Evolutionary conservation across 176 grass and related monocot species (phyloP).

Genomic region (Triticum urartu): DNA sequence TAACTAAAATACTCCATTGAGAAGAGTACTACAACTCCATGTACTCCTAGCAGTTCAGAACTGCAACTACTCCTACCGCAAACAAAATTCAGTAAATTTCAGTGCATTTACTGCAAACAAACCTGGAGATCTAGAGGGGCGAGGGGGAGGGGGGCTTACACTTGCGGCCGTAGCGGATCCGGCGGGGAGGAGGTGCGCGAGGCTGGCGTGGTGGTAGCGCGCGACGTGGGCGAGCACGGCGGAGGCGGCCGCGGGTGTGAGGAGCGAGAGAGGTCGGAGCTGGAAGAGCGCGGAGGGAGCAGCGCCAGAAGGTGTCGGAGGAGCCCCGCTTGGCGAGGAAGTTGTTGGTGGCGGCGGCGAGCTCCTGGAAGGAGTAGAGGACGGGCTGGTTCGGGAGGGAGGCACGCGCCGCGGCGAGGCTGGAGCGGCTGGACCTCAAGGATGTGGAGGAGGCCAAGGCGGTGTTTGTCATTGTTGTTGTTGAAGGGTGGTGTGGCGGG

Average conservation of each 20-base stretch:
- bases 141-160: too few relatives aligned
- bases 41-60: too few relatives aligned
- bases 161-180: too few relatives aligned
- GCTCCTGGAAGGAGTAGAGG: conserved; percentile 65
- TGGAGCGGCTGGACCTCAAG: neutral
- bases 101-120: too few relatives aligned
- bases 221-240: conserved; percentile 35
- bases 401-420: conserved; percentile 44
- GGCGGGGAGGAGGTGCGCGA: conserved; percentile 43
- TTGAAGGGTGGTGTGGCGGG: neutral
- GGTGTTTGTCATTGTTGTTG: neutral
- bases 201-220: conserved; percentile 55
- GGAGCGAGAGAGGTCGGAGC: conserved; percentile 1
- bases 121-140: too few relatives aligned
- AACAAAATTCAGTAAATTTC: too few relatives aligned
- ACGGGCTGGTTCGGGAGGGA: conserved; percentile 35
- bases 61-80: too few relatives aligned
- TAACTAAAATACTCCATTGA: too few relatives aligned
- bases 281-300: conserved; percentile 66
- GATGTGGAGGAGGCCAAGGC: conserved; percentile 11
- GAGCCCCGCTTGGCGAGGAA: conserved; percentile 62
- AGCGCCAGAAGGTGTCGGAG: conserved; percentile 49
- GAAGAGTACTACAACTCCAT: too few relatives aligned
- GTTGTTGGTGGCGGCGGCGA: conserved; percentile 63
- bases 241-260: neutral